A percentile compares a stretch with the other conserved stretches of the same genome.
Conservation (phyloP, 495 filamentous ascomycete species). For the Parachaetomium inaequale region DNA sequence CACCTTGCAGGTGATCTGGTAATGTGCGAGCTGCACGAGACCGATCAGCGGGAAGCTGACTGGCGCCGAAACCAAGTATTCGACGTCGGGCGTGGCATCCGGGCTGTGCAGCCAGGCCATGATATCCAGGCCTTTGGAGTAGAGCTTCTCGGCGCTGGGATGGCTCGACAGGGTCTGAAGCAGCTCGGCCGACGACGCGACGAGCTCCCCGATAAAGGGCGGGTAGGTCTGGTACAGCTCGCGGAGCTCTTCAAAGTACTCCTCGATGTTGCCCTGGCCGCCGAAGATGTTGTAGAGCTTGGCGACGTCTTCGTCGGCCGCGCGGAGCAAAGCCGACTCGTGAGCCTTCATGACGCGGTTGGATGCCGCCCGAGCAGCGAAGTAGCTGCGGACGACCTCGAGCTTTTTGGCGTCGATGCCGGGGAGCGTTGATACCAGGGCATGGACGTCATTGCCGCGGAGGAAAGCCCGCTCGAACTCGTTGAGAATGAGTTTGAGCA, state of each 20-base stretch:
- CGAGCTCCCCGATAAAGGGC: slow-evolving; percentile 80
- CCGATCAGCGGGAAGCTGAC: slow-evolving; percentile 97
- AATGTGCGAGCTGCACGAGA: slow-evolving; percentile 90
- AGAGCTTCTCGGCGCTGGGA: slow-evolving; percentile 86
- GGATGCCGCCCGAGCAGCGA: slow-evolving; percentile 76
- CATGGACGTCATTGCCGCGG: slow-evolving; percentile 93
- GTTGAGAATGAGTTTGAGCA: slow-evolving; percentile 81
- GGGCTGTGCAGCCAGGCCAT: slow-evolving; percentile 85
- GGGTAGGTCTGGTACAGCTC: slow-evolving; percentile 88
- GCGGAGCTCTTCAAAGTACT: slow-evolving; percentile 96
- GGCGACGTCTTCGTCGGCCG: slow-evolving; percentile 73
- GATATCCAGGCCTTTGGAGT: slow-evolving; percentile 90
- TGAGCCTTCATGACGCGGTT: slow-evolving; percentile 81
- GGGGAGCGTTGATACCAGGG: slow-evolving; percentile 74
- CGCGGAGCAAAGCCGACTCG: slow-evolving; percentile 87
- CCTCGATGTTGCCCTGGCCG: slow-evolving; percentile 98
- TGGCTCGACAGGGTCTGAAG: slow-evolving; percentile 81
- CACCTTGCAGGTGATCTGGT: slow-evolving; percentile 84
- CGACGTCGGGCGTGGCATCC: slow-evolving; percentile 85
- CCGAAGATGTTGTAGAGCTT: slow-evolving; percentile 90
- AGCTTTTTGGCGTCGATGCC: slow-evolving; percentile 89
- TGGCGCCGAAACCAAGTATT: slow-evolving; percentile 94
- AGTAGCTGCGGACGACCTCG: slow-evolving; percentile 82
- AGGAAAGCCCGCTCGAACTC: slow-evolving; percentile 96
- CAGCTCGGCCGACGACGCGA: slow-evolving; percentile 72